Percentiles rank a stretch among this genome's conserved stretches.
Conservation (phyloP, 768 basidiomycete species). For the Leucogyrophana mollusca region DNA sequence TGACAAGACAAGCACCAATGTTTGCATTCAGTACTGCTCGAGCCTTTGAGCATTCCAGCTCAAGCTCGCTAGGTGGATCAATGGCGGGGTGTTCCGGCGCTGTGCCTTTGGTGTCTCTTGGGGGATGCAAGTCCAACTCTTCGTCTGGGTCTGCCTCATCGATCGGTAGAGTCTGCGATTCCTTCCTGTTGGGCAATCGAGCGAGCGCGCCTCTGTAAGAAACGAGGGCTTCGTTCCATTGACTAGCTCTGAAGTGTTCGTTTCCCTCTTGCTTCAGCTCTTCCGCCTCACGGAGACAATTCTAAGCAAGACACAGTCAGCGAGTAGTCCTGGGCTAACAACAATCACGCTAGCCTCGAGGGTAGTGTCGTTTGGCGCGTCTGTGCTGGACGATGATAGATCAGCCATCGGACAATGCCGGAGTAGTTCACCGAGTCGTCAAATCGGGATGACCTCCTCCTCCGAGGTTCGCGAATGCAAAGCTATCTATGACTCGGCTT, state of each 20-base stretch:
- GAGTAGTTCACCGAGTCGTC: no score
- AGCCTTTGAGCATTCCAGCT: conserved; percentile 50
- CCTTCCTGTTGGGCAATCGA: conserved; percentile 53
- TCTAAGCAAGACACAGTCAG: conserved; percentile 30
- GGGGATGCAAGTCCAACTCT: conserved; percentile 20
- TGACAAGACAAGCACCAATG: conserved; percentile 81
- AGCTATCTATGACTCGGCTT: no score
- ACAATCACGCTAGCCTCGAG: neutral
- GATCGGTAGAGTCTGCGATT: conserved; percentile 16
- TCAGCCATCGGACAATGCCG: neutral
- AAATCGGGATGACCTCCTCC: no score
- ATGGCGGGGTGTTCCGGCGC: conserved; percentile 12
- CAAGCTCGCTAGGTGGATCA: conserved; percentile 31
- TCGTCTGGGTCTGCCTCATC: conserved; percentile 10
- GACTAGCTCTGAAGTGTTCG: conserved; percentile 58
- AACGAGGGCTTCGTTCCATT: conserved; percentile 70
- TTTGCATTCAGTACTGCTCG: conserved; percentile 83
- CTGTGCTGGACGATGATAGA: neutral
- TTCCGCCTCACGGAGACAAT: conserved; percentile 48
- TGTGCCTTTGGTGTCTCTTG: conserved; percentile 2
- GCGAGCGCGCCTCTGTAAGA: conserved; percentile 71
- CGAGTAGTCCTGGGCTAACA: neutral
- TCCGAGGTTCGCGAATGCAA: no score
- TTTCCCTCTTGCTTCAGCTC: conserved; percentile 78
- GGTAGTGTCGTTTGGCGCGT: neutral